Base-by-base conservation (phyloP, 1,139 yeast genomes). In the Magnusiomyces ingens region DNA sequence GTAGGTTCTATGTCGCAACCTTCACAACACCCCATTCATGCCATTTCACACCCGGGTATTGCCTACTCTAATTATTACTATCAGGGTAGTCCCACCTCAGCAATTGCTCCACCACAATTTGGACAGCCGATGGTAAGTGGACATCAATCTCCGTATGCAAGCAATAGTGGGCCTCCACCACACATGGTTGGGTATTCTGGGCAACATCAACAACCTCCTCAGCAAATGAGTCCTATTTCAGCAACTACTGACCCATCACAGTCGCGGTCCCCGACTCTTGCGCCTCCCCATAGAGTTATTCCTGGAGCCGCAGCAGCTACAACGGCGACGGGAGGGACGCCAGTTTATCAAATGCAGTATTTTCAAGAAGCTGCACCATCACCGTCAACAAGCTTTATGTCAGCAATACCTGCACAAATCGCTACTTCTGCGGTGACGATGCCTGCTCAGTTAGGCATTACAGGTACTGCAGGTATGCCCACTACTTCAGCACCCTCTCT, bases 131-230 rank as follows among this genome's bases (percentile, higher is more conserved):
- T 36, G 52, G 45, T 42, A 50, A 8, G 32, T 29, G 36, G 44
- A 32, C 41, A 40, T 44, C 51, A 50, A 37, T 47, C 48, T 11
- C n/a, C 48, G 38, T 32, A 32, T 42, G 19, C 36, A n/a, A 22
- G 50, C 36, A 17, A 48, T 49, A 47, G 42, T 5, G 55, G 53
- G 32, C 56, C 50, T 21, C 61, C 53, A 48, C 56, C 51, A 38
- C 57, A 57, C 32, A 26, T 26, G 8, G 32, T 8, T 4, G 32
- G 32, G 37, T 57, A 57, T 42, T 56, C 54, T 41, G 51, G 38
- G 29, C 58, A 37, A 21, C 52, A 48, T 36, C 55, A 26, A 26
- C 32, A 50, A 17, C 50, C 50, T 29, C 51, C 50, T 19, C 52
- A 51, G 52, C 49, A 42, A 29, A 38, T 37, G 21, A 26, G 32